Evolutionary conservation across 768 basidiomycete genomes (phyloP), one percentile per base, ranked within the genome.

Genomic region (Pleurotus platypus): DNA sequence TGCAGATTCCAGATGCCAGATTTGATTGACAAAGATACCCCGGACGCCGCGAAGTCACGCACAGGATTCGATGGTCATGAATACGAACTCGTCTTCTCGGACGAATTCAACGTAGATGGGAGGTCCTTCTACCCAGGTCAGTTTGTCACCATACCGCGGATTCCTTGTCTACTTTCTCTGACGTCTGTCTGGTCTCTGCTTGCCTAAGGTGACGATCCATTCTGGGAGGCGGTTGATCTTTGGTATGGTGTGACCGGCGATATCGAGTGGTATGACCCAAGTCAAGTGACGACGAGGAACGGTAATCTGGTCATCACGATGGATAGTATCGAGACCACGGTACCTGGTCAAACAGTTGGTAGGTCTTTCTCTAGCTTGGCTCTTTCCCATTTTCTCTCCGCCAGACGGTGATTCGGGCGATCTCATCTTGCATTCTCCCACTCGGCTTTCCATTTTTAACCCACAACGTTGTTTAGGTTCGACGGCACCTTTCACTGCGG

Each of bases 201-300:
- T 20, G 56, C 30, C 46, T 54, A 61, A 67, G 87, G 84, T 43
- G 84, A 87, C 66, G 86, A 86, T 59, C 82, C 84, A 0, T 86
- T 69, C 67, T 88, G 86, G 87, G 87, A 89, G 69, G 87, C 85
- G 0, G 84, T 75, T 8, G 81, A 87, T 61, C 63, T 87, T 4
- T 90, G 90, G 83, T 92, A 92, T 62, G 81, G 85, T 59, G 75
- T 79, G 5, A 91, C 90, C 0, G 71, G 63, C 3, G 90, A 92
- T 65, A 58, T 82, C 56, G 90, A 92, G 66, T 90, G 87, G 87
- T 92, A 91, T 63, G 84, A 87, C 63, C 84, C 89, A 0, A 63
- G 66, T 9, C 85, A 87, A 64, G 67, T 89, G 48, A 85, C 82
- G 1, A 94, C 92, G 6, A 67, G 74, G 22, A 76, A 81, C 57